phyloP scores from a whole-genome alignment of 805 yeast genomes.

The Diddensiella transvaalensis region DNA sequence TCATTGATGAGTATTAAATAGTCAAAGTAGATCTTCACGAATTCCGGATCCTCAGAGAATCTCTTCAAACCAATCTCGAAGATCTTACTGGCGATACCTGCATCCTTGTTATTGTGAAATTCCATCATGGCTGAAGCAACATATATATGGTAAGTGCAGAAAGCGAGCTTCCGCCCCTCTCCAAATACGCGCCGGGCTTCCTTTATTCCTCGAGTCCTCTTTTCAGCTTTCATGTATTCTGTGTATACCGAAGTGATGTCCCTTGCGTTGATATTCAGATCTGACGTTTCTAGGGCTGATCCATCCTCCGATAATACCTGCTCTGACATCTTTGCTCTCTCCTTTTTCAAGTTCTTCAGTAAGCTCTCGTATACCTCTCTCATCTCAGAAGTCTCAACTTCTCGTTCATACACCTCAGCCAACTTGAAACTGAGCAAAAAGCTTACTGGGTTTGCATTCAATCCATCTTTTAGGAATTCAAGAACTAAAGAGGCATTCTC shows the following conservation, averaged over 20 bases:
- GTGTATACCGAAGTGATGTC: conserved; percentile 64
- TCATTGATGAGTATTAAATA: conserved; percentile 67
- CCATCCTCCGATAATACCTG: conserved; percentile 7
- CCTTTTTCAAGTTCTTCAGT: conserved; percentile 43
- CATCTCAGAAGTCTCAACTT: conserved; percentile 48
- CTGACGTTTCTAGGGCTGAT: conserved; percentile 15
- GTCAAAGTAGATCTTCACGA: conserved; percentile 64
- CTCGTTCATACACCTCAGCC: conserved; percentile 67
- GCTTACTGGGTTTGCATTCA: conserved; percentile 65
- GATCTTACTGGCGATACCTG: conserved; percentile 67
- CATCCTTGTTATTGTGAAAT: conserved; percentile 51
- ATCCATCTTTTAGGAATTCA: conserved; percentile 51
- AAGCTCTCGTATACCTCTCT: conserved; percentile 48
- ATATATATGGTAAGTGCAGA: conserved; percentile 69
- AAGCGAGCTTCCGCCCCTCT: conserved; percentile 60
- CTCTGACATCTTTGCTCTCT: conserved; percentile 35
- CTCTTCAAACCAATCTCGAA: conserved; percentile 74
- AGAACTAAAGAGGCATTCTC: conserved; percentile 33
- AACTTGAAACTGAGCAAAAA: conserved; percentile 61
- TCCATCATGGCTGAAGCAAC: conserved; percentile 83
- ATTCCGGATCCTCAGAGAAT: conserved; percentile 53
- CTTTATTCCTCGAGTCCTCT: conserved; percentile 60
- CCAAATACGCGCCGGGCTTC: conserved; percentile 73
- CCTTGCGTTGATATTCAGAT: conserved; percentile 29
- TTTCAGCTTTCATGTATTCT: conserved; percentile 65